Base-by-base conservation (phyloP, 2,329 filamentous ascomycete species). In the Fusarium gaditjirri region DNA sequence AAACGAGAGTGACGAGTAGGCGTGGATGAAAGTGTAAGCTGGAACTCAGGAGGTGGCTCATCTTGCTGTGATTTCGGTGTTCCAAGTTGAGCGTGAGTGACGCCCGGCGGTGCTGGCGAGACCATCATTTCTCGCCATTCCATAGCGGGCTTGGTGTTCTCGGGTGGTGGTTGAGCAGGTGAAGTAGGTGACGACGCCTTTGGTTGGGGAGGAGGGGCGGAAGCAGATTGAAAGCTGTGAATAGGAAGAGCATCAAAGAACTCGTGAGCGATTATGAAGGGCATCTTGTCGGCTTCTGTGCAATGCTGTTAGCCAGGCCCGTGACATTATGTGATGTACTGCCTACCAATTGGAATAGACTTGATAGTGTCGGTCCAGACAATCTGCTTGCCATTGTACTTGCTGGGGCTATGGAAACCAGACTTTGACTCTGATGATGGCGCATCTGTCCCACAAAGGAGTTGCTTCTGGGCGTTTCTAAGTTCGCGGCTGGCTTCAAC, bases 191-290 rank as follows among this genome's bases (percentile, higher is more conserved):
- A 67, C 44, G 61, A 68, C 38, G 61, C 69, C 31, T 59, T 56
- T 29, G 65, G 52, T 74, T 79, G 38, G 54, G 57, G 66, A 36
- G 61, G 36, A 33, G 85, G 80, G 16, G 82, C 80, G 10, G 82
- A 79, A 55, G 95, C 87, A 19, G 93, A 92, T 81, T 98, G 92
- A 80, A 99, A 99, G 68, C 94, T 91, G 81, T 99, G 95, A 75
- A 99, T 98, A 38, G 96, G 96, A 2, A 99, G 90, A 5, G 96
- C 96, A 76, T 99, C 96, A 83, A 99, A 99, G 86, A 99, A 98
- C 80, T 99, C 96, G 80, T 99, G 96, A 8, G 96, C 96, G 53
- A 98, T 89, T 68, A 99, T 97, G 81, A 98, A 97, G 2, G 96
- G 95, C 27, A 91, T 93, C 78, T 92, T 93, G 67, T 88, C 86